These are phyloP conservation scores for Boletus barrowsii DNA, from an alignment of 768 basidiomycete species.

Conservation along the genomic window DNA sequence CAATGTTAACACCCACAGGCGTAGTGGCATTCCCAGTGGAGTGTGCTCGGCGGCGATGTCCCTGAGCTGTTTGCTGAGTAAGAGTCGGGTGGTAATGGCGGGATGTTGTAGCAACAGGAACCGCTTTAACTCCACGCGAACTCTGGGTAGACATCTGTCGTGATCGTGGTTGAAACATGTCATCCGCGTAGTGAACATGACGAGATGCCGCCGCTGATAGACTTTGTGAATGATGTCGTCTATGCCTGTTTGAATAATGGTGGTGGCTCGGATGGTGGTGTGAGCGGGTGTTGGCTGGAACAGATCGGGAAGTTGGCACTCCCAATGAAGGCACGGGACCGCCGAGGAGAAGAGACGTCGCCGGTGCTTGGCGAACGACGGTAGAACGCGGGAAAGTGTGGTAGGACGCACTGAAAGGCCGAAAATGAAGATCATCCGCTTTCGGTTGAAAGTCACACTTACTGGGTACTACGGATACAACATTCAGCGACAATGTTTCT, in stretches of 20 bases:
- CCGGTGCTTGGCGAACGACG: not conserved
- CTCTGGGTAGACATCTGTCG: conserved; percentile 9
- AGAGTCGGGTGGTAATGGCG: not conserved
- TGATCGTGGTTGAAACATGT: conserved; percentile 4
- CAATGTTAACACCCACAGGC: not conserved
- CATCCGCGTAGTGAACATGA: conserved; percentile 27
- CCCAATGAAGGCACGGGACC: not conserved
- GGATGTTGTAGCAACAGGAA: conserved; percentile 2
- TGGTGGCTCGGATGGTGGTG: conserved; percentile 3
- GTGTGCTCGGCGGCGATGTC: conserved; percentile 19
- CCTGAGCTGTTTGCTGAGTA: conserved; percentile 5
- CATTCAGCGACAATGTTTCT: conserved; percentile 4
- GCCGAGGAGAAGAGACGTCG: not conserved
- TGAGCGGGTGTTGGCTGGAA: conserved; percentile 3
- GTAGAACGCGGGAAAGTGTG: conserved; percentile 29
- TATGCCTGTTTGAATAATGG: not conserved
- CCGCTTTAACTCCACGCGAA: not conserved
- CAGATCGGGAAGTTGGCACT: conserved; percentile 3
- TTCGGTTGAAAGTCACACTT: conserved; percentile 17
- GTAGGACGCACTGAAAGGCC: conserved; percentile 18
- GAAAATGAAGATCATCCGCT: conserved; percentile 12
- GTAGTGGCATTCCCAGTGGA: conserved; percentile 17
- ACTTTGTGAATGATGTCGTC: conserved; percentile 4
- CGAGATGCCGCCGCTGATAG: conserved; percentile 18
- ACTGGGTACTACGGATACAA: conserved; percentile 19